phyloP scores from a whole-genome alignment of 306 rosid genomes.

The Lagenaria siceraria region DNA sequence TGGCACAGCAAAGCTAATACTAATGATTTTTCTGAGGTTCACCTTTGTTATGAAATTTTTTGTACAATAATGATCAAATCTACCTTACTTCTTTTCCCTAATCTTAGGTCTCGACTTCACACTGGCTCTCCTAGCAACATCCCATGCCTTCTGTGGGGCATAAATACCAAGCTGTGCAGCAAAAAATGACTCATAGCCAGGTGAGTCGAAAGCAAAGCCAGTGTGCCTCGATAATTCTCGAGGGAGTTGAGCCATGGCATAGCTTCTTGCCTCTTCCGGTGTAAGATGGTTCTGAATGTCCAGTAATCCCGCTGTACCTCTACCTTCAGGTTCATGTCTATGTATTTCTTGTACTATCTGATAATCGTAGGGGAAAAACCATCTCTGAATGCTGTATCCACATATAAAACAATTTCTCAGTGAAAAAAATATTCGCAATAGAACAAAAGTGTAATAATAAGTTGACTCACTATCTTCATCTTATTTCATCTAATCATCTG shows the following conservation, averaged over 20 bases:
- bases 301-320: conserved; percentile 40
- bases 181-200: conserved; percentile 87
- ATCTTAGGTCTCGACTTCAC: conserved; percentile 40
- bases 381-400: conserved; percentile 67
- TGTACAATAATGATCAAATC: conserved; percentile 33
- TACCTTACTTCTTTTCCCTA: conserved; percentile 33
- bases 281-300: conserved; percentile 56
- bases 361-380: conserved; percentile 94
- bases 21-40: neutral
- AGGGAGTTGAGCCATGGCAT: conserved; percentile 74
- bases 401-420: neutral
- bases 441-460: neutral
- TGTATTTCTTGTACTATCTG: conserved; percentile 87
- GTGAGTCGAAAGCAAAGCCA: conserved; percentile 92
- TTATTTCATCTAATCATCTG: neutral
- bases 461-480: neutral
- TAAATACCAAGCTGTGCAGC: conserved; percentile 68
- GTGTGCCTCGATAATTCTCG: conserved; percentile 70
- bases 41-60: conserved; percentile 7
- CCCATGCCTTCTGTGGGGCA: conserved; percentile 93
- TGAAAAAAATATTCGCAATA: neutral
- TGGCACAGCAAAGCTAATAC: conserved; percentile 10
- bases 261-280: conserved; percentile 66
- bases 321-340: conserved; percentile 53
- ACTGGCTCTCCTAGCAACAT: conserved; percentile 95